Evolutionary conservation across 345 rosid genomes (phyloP), one percentile per base, ranked within the genome.

Genomic region (Clarkia xantiana): DNA sequence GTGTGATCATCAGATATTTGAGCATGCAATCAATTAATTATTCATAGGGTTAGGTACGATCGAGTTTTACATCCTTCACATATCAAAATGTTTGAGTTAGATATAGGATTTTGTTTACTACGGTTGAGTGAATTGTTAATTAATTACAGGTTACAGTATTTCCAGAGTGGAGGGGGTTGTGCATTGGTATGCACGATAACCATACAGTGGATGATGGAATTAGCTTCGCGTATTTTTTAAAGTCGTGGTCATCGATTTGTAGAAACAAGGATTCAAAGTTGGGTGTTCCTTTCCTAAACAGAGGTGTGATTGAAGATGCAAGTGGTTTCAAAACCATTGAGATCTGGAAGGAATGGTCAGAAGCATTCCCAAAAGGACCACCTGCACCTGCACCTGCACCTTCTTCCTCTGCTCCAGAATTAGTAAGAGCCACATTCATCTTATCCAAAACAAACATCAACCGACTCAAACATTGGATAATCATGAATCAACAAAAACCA

Each of bases 121-220:
- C n/a, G n/a, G 6, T 1, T 0, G 36, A n/a, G n/a, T n/a, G n/a
- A n/a, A n/a, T n/a, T n/a, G n/a, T n/a, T n/a, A n/a, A n/a, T n/a
- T n/a, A n/a, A n/a, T n/a, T 40, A 11, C 10, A 56, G 60, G 34
- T 69, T 11, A 66, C 76, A 1, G 5, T 73, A 7, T 77, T 73
- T 50, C 73, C 82, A 1, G 55, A 62, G 40, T 18, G 50, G 4
- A 79, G 80, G 1, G n/a, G n/a, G n/a, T 9, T 77, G 2, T 59
- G 68, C 41, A 18, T 67, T 14, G 74, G 76, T 1, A 44, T 59
- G 2, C 36, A 41, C 6, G 73, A 42, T 15, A 7, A 1, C 49
- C 75, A 73, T 55, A 65, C 44, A 20, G 69, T 38, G 11, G 72
- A 56, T 2, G 79, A 77, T 43, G 79, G 83, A 25, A 64, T 34